Evolutionary conservation across 352 stramenopile species (phyloP).

Genomic region (Globisporangium spiculum): DNA sequence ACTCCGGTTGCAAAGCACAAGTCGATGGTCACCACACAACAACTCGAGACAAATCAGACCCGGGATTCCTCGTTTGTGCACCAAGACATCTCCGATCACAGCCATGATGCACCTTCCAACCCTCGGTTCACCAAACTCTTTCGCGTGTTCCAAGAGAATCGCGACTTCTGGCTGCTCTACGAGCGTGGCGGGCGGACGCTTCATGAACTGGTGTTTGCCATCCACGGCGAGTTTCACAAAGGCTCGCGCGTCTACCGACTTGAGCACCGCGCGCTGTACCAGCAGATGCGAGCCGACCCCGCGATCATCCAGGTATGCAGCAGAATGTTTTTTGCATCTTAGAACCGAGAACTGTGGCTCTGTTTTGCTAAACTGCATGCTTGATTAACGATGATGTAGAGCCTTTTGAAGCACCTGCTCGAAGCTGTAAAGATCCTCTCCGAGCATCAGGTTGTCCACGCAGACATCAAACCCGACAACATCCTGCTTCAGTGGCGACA

Average conservation of each 20-base stretch:
- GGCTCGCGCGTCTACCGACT: conserved; percentile 9
- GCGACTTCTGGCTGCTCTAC: conserved; percentile 12
- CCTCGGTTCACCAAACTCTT: not conserved
- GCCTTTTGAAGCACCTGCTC: conserved; percentile 1
- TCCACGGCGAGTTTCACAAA: conserved; percentile 11
- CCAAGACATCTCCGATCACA: not conserved
- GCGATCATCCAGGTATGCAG: conserved; percentile 2
- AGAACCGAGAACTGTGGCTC: not conserved
- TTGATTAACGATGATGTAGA: not conserved
- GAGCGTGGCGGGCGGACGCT: conserved; percentile 4
- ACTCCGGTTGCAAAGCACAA: conserved; percentile 1
- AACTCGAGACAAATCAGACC: not conserved
- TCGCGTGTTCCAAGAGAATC: conserved; percentile 2
- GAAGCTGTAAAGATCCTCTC: conserved; percentile 7
- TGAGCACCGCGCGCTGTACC: conserved; percentile 1
- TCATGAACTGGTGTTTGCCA: conserved; percentile 3
- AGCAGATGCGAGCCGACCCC: conserved; percentile 7
- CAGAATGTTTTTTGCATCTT: not conserved
- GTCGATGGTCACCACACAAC: not conserved
- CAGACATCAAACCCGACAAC: conserved; percentile 12
- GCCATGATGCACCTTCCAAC: not conserved
- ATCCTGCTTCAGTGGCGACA: conserved; percentile 8
- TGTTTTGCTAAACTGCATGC: not conserved
- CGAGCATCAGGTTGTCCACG: conserved; percentile 1
- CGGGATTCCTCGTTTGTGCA: not conserved